Percentiles rank a stretch among this genome's conserved stretches.
Conservation (phyloP, 495 filamentous ascomycete genomes). For the Aspergillus steynii region DNA sequence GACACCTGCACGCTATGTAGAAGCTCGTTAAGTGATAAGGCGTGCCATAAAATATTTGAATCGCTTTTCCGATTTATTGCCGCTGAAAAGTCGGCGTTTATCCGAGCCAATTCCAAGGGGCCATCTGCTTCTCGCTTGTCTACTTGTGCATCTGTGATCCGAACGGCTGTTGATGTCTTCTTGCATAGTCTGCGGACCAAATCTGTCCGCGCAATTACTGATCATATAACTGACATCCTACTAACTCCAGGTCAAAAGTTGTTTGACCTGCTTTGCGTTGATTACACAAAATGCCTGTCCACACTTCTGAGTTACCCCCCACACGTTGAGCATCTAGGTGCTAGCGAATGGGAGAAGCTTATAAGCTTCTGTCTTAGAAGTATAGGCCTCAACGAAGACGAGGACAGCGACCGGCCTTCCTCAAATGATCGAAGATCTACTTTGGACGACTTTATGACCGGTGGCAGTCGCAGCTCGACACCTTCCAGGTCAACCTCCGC, state of each 20-base stretch:
- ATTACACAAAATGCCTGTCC: conserved; percentile 76
- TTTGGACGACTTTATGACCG: conserved; percentile 28
- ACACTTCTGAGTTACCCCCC: conserved; percentile 68
- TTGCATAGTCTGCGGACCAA: conserved; percentile 68
- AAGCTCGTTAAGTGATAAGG: conserved; percentile 64
- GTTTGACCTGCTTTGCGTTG: conserved; percentile 69
- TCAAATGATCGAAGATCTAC: conserved; percentile 28
- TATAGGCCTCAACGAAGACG: conserved; percentile 24
- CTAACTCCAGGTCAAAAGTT: conserved; percentile 56
- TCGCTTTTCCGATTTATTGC: conserved; percentile 70
- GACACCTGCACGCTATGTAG: conserved; percentile 31
- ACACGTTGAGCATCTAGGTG: conserved; percentile 74
- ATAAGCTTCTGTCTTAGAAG: conserved; percentile 62
- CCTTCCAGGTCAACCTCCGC: conserved; percentile 35
- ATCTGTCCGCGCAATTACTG: conserved; percentile 72
- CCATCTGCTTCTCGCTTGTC: conserved; percentile 59
- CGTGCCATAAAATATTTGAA: conserved; percentile 80
- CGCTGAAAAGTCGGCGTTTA: conserved; percentile 64
- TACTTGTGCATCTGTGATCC: conserved; percentile 69
- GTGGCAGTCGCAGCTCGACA: conserved; percentile 29
- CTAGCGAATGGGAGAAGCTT: conserved; percentile 65
- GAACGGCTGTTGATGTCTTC: conserved; percentile 67
- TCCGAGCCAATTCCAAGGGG: conserved; percentile 51
- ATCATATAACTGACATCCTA: conserved; percentile 79
- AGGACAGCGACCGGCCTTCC: conserved; percentile 31